Evolutionary conservation across 768 basidiomycete species (phyloP).

Genomic region (Tulasnella calospora): DNA sequence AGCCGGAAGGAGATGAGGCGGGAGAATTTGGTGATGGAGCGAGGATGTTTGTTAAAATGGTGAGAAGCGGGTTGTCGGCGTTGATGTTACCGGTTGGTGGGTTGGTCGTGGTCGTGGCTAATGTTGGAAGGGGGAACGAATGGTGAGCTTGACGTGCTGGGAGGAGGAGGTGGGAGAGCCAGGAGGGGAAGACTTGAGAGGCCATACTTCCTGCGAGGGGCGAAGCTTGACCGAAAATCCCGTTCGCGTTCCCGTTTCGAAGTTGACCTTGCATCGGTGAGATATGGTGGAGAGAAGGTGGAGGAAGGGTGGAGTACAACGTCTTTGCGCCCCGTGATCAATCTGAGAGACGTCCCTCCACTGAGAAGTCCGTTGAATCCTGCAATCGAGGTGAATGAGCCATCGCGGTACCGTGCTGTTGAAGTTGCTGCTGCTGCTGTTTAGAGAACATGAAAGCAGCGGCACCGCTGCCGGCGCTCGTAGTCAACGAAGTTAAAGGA

Average conservation of each 20-base stretch:
- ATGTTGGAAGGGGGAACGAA: neutral
- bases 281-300: neutral
- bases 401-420: neutral
- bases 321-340: neutral
- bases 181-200: neutral
- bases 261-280: too few species aligned
- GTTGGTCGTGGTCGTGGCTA: neutral
- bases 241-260: neutral
- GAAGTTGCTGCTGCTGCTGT: neutral
- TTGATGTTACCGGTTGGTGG: neutral
- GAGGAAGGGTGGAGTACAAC: neutral
- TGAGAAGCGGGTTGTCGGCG: too few species aligned
- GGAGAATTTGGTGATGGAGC: too few species aligned
- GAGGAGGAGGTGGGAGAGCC: neutral
- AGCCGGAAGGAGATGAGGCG: too few species aligned
- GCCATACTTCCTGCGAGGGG: neutral
- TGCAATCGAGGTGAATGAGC: neutral
- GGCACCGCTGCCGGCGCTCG: neutral
- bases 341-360: too few species aligned
- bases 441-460: neutral
- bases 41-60: too few species aligned
- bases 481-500: conserved; percentile 31
- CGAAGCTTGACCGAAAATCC: neutral
- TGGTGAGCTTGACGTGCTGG: neutral
- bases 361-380: neutral